Base-by-base conservation (phyloP, 208 protist genomes). In the Tritrichomonas foetus region DNA sequence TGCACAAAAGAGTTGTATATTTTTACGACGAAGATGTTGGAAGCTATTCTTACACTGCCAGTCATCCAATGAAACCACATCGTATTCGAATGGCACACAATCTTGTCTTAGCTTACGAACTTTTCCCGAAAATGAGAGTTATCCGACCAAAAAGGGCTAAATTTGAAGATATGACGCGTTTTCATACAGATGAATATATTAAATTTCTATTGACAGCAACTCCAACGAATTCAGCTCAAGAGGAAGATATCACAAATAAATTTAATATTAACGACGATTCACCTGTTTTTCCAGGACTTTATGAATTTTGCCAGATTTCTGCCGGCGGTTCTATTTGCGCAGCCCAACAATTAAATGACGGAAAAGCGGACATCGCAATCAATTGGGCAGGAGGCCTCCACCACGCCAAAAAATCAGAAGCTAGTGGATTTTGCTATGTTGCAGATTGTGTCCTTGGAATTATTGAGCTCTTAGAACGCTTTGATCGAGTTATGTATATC, bases 401-500 rank as follows among this genome's bases (percentile, higher is more conserved):
- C n/a, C n/a, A n/a, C n/a, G n/a, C n/a, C n/a, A n/a, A n/a, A n/a
- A n/a, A n/a, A n/a, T 96, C 96, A 16, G 97, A 99, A 74, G 97
- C 98, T 2, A 97, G 96, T 1, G 99, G 99, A 0, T 99, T 99
- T 95, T 99, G 99, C 96, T 99, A 99, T 96, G 97, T 99, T 49
- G 99, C 99, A 95, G 99, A 99, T 96, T 99, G 99, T 95, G 99
- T 99, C 9, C 95, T 99, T 13, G 98, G 96, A 49, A 99, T 99
- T 92, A 96, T 99, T 11, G 98, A 99, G 92, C 96, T 99, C 39
- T 96, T 99, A 53, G 99, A 98, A 95, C 95, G 95, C 41, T 95
- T 95, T 92, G 41, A 95, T 53, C 96, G 98, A 36, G 97, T 98
- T 22, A 95, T 99, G n/a, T n/a, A n/a, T n/a, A n/a, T n/a, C n/a